phyloP scores from a whole-genome alignment of 192 early-diverging fungal genomes.

The Coemansia sp. region DNA sequence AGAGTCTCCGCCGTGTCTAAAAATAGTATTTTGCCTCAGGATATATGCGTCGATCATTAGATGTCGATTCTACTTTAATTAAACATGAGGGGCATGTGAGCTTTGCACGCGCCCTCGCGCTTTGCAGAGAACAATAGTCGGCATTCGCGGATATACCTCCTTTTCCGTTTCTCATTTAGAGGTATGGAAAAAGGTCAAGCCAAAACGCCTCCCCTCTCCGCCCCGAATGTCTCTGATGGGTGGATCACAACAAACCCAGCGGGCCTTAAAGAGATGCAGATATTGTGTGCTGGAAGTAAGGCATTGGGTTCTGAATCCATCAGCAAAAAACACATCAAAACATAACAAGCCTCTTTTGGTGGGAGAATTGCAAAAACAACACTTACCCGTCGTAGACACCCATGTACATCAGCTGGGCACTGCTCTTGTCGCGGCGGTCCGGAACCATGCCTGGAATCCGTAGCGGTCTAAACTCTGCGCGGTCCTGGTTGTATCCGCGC shows the following conservation, averaged over 20 bases:
- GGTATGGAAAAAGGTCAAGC: background rate
- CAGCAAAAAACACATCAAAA: background rate
- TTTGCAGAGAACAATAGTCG: background rate
- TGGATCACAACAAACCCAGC: no score
- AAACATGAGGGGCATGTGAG: background rate
- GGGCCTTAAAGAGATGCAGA: no score
- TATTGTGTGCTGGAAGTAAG: conserved; percentile 2
- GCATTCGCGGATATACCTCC: background rate
- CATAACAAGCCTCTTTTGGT: background rate
- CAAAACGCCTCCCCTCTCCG: background rate
- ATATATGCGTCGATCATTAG: background rate
- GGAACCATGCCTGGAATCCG: conserved; percentile 52
- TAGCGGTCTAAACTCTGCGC: conserved; percentile 48
- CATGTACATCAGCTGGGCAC: conserved; percentile 51
- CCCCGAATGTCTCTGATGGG: background rate
- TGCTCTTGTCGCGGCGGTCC: conserved; percentile 41
- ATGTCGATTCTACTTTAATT: conserved; percentile 5
- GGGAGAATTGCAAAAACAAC: background rate
- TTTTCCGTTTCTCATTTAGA: background rate
- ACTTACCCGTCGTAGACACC: conserved; percentile 53
- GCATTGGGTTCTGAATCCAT: background rate
- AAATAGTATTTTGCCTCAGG: background rate
- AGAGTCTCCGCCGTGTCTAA: conserved; percentile 52
- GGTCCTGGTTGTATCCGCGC: conserved; percentile 50
- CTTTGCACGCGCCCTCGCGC: conserved; percentile 3